A percentile compares a stretch with the other conserved stretches of the same genome.
These are phyloP conservation scores for Cyberlindnera xishuangbannaensis DNA, from an alignment of 805 yeast species.

Conservation along the genomic window DNA sequence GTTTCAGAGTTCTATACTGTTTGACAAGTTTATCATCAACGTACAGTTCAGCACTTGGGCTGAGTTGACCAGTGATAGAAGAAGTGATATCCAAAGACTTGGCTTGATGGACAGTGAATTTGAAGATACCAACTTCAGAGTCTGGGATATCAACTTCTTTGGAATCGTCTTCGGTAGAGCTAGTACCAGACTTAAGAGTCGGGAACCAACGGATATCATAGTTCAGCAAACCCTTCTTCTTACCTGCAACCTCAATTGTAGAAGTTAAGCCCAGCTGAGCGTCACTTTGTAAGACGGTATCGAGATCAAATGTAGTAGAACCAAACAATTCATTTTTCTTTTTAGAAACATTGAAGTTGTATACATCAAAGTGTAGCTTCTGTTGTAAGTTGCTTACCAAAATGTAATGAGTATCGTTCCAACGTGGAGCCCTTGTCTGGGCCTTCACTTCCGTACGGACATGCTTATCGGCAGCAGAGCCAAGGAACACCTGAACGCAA, in stretches of 20 bases:
- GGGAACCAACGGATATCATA: constrained; percentile 47
- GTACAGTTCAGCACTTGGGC: constrained; percentile 65
- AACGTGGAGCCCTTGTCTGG: constrained; percentile 50
- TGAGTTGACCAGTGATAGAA: constrained; percentile 39
- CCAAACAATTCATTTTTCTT: constrained; percentile 51
- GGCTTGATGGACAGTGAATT: constrained; percentile 56
- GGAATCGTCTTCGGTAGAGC: constrained; percentile 23
- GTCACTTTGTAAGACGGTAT: constrained; percentile 53
- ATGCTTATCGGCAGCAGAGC: constrained; percentile 37
- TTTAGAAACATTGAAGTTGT: constrained; percentile 44
- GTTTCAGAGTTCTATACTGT: constrained; percentile 54
- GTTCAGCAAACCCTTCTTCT: constrained; percentile 50
- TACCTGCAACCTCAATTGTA: constrained; percentile 36
- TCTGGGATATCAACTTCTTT: constrained; percentile 36
- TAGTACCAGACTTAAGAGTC: constrained; percentile 18
- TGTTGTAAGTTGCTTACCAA: constrained; percentile 53
- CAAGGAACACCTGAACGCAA: constrained; percentile 43
- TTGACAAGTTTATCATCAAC: constrained; percentile 52
- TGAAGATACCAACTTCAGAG: constrained; percentile 70
- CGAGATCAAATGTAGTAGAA: constrained; percentile 47
- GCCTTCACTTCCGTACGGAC: constrained; percentile 54
- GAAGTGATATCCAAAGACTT: constrained; percentile 46
- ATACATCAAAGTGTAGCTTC: constrained; percentile 48
- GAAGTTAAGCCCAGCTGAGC: constrained; percentile 25
- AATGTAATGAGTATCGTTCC: constrained; percentile 60